Evolutionary conservation across 345 rosid species (phyloP), one percentile per base, ranked within the genome.

Genomic region (Eucalyptus marginata): DNA sequence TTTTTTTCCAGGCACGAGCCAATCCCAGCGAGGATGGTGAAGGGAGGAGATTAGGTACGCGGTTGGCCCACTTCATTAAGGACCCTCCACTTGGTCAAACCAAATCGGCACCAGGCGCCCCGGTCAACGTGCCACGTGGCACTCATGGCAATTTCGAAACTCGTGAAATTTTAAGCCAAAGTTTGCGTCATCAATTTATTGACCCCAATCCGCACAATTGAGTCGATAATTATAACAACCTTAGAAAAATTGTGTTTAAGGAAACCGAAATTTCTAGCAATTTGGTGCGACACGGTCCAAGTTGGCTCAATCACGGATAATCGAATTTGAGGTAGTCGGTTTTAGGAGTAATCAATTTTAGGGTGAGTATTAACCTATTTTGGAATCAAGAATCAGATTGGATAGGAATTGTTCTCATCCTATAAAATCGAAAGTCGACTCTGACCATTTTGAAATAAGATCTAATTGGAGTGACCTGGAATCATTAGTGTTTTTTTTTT

Each of bases 361-460:
- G 2, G 2, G 20, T 59, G 15, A 1, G 15, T 29, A 13, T n/a
- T 5, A 14, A 7, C 5, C 0, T 10, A 7, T 6, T 64, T 64
- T n/a, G 10, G 1, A 7, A 13, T 7, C 1, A 0, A 29, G 64
- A 64, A 64, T 0, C 5, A 14, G 0, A 6, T 14, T 7, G 5
- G 9, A 64, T 3, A 29, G 1, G 0, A 15, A 13, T 64, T 4
- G 1, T 58, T 58, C 0, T 27, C 7, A 11, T 5, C 64, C 9
- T 6, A 0, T 29, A 5, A 3, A 3, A 64, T 0, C 9, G 5
- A 15, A 29, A 62, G 4, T 1, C 1, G 1, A 25, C 9, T 25
- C 3, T 10, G 3, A 24, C 3, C 14, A 24, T 25, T 4, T 25
- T 1, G 29, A 3, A 58, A 25, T 11, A 58, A 58, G 7, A 58